phyloP scores from a whole-genome alignment of 805 yeast genomes.

The Starmerella lactis-condensi region DNA sequence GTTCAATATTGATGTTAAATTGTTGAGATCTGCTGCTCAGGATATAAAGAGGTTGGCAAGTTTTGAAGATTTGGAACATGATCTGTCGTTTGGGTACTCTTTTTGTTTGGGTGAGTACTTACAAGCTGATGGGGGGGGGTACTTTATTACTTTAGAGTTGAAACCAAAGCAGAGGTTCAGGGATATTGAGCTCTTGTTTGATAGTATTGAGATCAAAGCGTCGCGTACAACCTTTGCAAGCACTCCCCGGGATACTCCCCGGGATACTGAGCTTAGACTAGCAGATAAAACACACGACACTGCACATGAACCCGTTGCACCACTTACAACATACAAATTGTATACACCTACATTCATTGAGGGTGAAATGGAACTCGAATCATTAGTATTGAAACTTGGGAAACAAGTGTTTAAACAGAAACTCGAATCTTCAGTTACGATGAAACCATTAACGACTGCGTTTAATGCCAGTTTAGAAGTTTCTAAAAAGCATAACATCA shows the following conservation, averaged over 20 bases:
- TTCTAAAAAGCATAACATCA: conserved; percentile 10
- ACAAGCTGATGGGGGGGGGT: conserved; percentile 21
- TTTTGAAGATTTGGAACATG: conserved; percentile 14
- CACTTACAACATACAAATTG: no score
- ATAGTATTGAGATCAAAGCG: neutral
- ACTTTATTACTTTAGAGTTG: conserved; percentile 26
- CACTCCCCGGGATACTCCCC: no score
- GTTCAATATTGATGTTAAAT: conserved; percentile 10
- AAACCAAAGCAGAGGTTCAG: conserved; percentile 18
- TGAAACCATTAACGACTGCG: conserved; percentile 16
- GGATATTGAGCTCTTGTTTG: neutral
- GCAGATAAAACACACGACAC: no score
- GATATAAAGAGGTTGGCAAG: conserved; percentile 15
- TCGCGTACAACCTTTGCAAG: no score
- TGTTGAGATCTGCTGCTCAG: conserved; percentile 13
- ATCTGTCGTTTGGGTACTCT: conserved; percentile 25
- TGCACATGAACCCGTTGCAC: no score
- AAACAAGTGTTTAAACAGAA: conserved; percentile 18
- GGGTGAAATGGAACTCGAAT: conserved; percentile 23
- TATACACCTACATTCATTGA: conserved; percentile 19
- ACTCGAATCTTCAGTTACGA: conserved; percentile 7
- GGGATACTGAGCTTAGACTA: no score
- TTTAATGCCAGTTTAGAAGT: conserved; percentile 15
- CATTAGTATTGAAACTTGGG: conserved; percentile 18
- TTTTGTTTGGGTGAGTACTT: conserved; percentile 26